Evolutionary conservation across 164 flowering plant species (phyloP), one percentile per base, ranked within the genome.

Genomic region (Liquidambar formosana): DNA sequence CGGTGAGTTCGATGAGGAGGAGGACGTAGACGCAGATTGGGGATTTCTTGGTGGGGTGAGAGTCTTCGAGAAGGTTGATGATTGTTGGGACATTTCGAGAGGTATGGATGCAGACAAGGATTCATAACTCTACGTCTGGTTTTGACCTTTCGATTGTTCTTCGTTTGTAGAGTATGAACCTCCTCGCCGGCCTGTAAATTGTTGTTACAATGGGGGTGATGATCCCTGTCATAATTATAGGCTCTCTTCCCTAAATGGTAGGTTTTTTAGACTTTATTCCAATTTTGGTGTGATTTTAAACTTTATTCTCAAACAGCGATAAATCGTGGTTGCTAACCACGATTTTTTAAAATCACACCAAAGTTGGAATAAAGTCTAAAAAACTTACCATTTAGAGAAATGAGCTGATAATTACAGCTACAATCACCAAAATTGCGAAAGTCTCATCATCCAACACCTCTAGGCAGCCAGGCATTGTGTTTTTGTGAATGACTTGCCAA

Each of bases 1-100:
- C 82, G 0, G 76, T 78, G 65, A 81, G 82, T 65, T 84, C 83
- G 0, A 81, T 76, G 1, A 84, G 67, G 61, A 79, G 85, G 56
- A 81, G 65, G 0, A 65, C 77, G 47, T 67, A 79, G 38, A 80
- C 63, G 33, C 61, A 66, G 0, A 84, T 57, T 0, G 83, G 87
- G 23, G 79, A 76, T 62, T 65, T 54, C 44, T 57, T 73, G 0
- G 78, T 79, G 15, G 85, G 62, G 45, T 79, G n/a, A 0, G 82
- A 75, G n/a, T 69, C 73, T 38, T 73, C 73, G 1, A 83, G 65
- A 49, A 84, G 76, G 51, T 48, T 74, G 60, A 76, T 73, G 61
- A 79, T 69, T 18, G 75, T 68, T 0, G 81, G 70, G 8, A 77
- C 79, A 25, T 75, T 73, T 27, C 66, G 18, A 12, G 73, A 59